These are phyloP conservation scores for Saitozyma sp. DNA, from an alignment of 768 basidiomycete species.

Conservation along the genomic window DNA sequence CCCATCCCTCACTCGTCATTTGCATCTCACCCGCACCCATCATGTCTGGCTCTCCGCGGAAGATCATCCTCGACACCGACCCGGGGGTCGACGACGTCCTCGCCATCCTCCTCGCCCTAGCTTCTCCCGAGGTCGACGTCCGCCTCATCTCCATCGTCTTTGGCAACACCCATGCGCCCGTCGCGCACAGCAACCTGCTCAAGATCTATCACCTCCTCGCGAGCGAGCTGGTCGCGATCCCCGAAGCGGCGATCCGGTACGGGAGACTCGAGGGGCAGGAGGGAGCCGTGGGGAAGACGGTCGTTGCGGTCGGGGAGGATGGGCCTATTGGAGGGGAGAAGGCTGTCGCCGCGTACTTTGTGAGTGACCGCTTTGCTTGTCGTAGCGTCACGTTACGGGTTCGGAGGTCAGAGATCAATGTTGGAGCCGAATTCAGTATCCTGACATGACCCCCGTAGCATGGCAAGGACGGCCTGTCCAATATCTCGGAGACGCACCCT, in stretches of 20 bases:
- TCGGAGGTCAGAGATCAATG: too few species aligned
- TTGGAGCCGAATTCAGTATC: too few species aligned
- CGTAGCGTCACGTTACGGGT: too few species aligned
- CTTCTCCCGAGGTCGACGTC: conserved; percentile 72
- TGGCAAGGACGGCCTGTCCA: conserved; percentile 52
- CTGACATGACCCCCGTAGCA: conserved; percentile 34
- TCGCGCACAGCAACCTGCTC: conserved; percentile 66
- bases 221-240: conserved; percentile 56
- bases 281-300: conserved; percentile 56
- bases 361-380: conserved; percentile 20
- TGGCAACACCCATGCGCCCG: conserved; percentile 49
- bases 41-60: conserved; percentile 8
- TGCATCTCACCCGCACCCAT: neutral
- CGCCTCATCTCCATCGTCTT: conserved; percentile 73
- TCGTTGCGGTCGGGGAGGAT: conserved; percentile 65
- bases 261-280: conserved; percentile 58
- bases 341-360: conserved; percentile 77
- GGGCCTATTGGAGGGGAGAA: conserved; percentile 70
- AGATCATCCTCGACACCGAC: conserved; percentile 51
- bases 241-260: conserved; percentile 61
- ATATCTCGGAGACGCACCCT: conserved; percentile 51
- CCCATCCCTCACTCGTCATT: too few species aligned
- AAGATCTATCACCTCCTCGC: conserved; percentile 72
- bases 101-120: conserved; percentile 48
- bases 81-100: conserved; percentile 53